Conservation (phyloP, 2,329 filamentous ascomycete species). For the Scedosporium dehoogii region DNA sequence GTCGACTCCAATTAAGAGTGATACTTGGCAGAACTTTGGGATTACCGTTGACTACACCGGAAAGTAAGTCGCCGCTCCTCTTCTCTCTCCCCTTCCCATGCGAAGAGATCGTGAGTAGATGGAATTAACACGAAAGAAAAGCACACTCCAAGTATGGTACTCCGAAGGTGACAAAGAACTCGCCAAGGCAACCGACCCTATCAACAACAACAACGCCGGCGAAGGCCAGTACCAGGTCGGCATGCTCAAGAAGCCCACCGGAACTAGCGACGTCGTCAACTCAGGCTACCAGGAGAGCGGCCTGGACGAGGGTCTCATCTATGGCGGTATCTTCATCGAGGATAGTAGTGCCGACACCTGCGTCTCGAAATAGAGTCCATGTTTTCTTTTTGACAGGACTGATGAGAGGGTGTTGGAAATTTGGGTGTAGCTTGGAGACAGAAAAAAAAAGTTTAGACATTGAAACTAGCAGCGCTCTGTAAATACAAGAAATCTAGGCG, state of each 20-base stretch:
- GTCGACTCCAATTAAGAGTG: conserved; percentile 9
- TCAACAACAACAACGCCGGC: conserved; percentile 39
- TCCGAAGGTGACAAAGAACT: conserved; percentile 9
- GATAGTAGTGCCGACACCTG: conserved; percentile 30
- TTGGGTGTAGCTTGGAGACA: too few relatives aligned
- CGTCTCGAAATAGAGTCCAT: conserved; percentile 23
- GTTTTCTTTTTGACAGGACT: not conserved
- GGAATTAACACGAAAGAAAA: not conserved
- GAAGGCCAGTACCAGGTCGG: conserved; percentile 52
- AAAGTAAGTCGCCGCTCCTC: conserved; percentile 6
- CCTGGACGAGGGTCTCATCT: conserved; percentile 38
- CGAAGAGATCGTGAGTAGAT: not conserved
- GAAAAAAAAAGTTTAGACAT: not conserved
- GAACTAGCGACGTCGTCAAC: conserved; percentile 39
- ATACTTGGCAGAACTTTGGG: conserved; percentile 14
- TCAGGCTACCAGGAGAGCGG: conserved; percentile 35
- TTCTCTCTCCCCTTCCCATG: not conserved
- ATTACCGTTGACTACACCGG: conserved; percentile 11
- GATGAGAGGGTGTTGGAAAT: too few relatives aligned
- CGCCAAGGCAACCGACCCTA: conserved; percentile 6
- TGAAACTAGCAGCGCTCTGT: not conserved
- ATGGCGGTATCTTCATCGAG: conserved; percentile 40
- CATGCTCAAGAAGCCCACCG: conserved; percentile 47
- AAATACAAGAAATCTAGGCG: not conserved
- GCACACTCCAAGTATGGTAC: conserved; percentile 13